These are phyloP conservation scores for Scenedesmus sp. DNA, from an alignment of 163 green algal genomes.

Conservation along the genomic window DNA sequence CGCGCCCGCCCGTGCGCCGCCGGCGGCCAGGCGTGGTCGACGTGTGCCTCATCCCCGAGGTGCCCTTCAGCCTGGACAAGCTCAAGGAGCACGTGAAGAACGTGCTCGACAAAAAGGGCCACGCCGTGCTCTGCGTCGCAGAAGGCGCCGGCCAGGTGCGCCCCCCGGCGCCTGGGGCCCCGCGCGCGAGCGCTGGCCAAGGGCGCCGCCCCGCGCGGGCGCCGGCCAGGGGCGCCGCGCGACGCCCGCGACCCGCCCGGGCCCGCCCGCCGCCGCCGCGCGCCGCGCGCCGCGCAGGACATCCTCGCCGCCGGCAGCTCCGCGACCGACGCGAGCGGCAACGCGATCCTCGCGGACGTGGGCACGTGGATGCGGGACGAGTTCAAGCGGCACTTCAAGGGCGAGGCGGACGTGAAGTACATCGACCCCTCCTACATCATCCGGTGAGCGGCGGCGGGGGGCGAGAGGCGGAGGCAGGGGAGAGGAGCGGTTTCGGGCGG, in stretches of 20 bases:
- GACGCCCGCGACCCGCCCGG: no score
- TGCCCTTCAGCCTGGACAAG: conserved; percentile 66
- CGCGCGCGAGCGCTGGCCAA: no score
- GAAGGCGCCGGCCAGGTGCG: conserved; percentile 90
- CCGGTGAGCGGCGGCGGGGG: no score
- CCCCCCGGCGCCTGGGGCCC: no score
- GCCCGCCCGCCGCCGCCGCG: no score
- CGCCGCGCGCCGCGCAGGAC: no score
- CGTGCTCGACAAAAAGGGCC: conserved; percentile 63
- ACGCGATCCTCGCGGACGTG: conserved; percentile 85
- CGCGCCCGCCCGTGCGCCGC: no score
- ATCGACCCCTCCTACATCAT: conserved; percentile 98
- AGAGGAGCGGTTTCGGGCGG: no score
- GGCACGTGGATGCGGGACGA: conserved; percentile 70
- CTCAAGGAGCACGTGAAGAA: conserved; percentile 47
- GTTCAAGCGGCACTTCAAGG: conserved; percentile 80
- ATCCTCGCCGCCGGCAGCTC: conserved; percentile 36
- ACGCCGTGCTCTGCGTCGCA: conserved; percentile 91
- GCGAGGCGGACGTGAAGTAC: conserved; percentile 70
- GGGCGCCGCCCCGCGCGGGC: no score
- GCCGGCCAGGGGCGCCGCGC: no score
- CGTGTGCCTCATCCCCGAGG: conserved; percentile 97
- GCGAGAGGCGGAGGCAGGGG: no score
- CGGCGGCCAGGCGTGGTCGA: conserved; percentile 82
- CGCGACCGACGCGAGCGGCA: conserved; percentile 87